A percentile compares a stretch with the other conserved stretches of the same genome.
Evolutionary conservation across 1,284 basidiomycete species (phyloP).

Genomic region (Meira miltonrushii): DNA sequence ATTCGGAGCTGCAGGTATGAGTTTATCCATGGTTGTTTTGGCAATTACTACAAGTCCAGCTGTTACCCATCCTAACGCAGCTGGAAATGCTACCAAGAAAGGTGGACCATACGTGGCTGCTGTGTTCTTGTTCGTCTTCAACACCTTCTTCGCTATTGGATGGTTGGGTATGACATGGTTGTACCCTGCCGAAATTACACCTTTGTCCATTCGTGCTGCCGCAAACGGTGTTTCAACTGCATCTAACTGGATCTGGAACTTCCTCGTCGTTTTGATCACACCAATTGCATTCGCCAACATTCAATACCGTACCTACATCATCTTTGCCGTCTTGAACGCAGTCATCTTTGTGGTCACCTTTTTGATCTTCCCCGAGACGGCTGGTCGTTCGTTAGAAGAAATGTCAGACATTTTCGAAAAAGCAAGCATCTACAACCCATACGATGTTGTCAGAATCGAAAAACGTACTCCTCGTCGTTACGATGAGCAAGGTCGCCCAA

Average conservation of each 20-base stretch:
- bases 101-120: slow-evolving; percentile 32
- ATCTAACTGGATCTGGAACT: slow-evolving; percentile 49
- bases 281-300: slow-evolving; percentile 33
- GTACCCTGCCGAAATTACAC: slow-evolving; percentile 51
- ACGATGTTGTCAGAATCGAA: slow-evolving; percentile 42
- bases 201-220: slow-evolving; percentile 40
- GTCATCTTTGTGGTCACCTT: slow-evolving; percentile 28
- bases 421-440: slow-evolving; percentile 41
- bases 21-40: slow-evolving; percentile 42
- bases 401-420: slow-evolving; percentile 45
- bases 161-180: slow-evolving; percentile 52
- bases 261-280: slow-evolving; percentile 44
- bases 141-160: slow-evolving; percentile 48
- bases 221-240: slow-evolving; percentile 46
- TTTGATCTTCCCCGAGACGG: slow-evolving; percentile 47
- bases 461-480: slow-evolving; percentile 37
- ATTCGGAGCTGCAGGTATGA: slow-evolving; percentile 37
- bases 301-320: slow-evolving; percentile 27
- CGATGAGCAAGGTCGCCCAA: slow-evolving; percentile 35
- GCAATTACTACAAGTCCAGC: slow-evolving; percentile 12
- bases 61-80: slow-evolving; percentile 9
- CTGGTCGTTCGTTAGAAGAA: slow-evolving; percentile 41
- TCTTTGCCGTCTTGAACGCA: slow-evolving; percentile 37
- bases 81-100: slow-evolving; percentile 18
- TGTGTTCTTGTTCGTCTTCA: slow-evolving; percentile 47